Evolutionary conservation across 1,284 basidiomycete genomes (phyloP), one percentile per base, ranked within the genome.

Genomic region (Ceratobasidium sp.): DNA sequence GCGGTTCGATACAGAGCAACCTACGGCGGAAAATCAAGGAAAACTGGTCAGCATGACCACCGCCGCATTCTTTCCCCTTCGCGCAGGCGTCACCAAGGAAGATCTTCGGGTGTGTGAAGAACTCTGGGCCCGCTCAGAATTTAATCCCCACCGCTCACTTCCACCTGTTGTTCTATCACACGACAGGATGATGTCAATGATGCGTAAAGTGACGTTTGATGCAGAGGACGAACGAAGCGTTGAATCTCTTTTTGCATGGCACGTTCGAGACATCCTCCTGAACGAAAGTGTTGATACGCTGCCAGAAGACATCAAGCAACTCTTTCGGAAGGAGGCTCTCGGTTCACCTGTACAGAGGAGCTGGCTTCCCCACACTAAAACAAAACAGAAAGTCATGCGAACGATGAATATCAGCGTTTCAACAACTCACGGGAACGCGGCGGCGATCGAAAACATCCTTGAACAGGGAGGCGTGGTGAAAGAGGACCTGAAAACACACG

Each of bases 401-500:
- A 70, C 82, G 0, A 81, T 85, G 78, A 81, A 86, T 49, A 81
- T 84, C n/a, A 83, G 81, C 44, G 81, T 81, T 23, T 83, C 82
- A 4, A 85, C 81, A 4, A 81, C 81, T 6, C 75, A 67, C 7
- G 82, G 80, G 44, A 84, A 86, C 70, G 81, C 78, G 0, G 78
- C 81, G 0, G 84, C 82, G 1, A 26, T 86, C 0, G 53, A 79
- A 1, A 79, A 77, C 7, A 76, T 86, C 13, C 80, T 84, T 10
- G 12, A 51, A 0, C 85, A 86, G 72, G 82, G 66, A 1, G 83
- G 83, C 0, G 40, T n/a, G 5, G 7, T 3, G 6, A 26, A 23
- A 2, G 42, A 39, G 4, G 12, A 49, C 39, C 18, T 63, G 1
- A 39, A 67, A 15, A n/a, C 12, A 3, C 23, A 56, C 23, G 18